These are phyloP conservation scores for Paecilomyces formosus DNA, from an alignment of 2,329 filamentous ascomycete species.

Conservation along the genomic window DNA sequence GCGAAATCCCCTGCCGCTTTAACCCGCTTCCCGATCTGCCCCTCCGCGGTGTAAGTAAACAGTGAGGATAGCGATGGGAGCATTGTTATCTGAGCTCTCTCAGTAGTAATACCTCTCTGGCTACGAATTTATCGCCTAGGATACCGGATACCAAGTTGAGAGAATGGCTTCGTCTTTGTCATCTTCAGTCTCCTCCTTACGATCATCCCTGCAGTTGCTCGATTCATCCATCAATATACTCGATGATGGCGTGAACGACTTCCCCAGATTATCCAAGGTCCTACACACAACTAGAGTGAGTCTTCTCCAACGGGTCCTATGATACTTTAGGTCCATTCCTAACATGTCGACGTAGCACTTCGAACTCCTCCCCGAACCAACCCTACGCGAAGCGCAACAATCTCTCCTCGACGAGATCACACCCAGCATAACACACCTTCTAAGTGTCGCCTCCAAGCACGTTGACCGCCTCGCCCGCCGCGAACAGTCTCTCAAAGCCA, in stretches of 20 bases:
- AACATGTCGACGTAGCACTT: conserved; percentile 60
- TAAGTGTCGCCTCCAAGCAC: conserved; percentile 74
- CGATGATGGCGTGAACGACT: conserved; percentile 56
- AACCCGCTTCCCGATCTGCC: conserved; percentile 11
- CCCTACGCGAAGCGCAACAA: conserved; percentile 72
- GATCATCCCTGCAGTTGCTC: conserved; percentile 54
- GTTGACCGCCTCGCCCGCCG: conserved; percentile 75
- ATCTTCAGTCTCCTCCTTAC: conserved; percentile 54
- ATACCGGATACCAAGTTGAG: background rate
- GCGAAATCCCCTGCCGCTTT: conserved; percentile 21
- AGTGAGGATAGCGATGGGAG: conserved; percentile 8
- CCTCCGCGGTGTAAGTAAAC: conserved; percentile 18
- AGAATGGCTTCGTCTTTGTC: conserved; percentile 43
- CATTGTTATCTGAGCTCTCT: background rate
- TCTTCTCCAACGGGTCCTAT: background rate
- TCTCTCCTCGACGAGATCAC: conserved; percentile 81
- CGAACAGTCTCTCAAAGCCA: conserved; percentile 75
- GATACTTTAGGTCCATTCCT: background rate
- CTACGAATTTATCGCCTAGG: background rate
- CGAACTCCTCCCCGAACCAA: conserved; percentile 80
- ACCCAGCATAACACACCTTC: conserved; percentile 73
- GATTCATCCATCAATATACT: conserved; percentile 57
- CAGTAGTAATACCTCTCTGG: background rate
- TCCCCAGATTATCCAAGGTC: conserved; percentile 55
- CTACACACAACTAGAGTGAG: conserved; percentile 55